phyloP scores from a whole-genome alignment of 179 eudicot genomes.

The Beta corolliflora region DNA sequence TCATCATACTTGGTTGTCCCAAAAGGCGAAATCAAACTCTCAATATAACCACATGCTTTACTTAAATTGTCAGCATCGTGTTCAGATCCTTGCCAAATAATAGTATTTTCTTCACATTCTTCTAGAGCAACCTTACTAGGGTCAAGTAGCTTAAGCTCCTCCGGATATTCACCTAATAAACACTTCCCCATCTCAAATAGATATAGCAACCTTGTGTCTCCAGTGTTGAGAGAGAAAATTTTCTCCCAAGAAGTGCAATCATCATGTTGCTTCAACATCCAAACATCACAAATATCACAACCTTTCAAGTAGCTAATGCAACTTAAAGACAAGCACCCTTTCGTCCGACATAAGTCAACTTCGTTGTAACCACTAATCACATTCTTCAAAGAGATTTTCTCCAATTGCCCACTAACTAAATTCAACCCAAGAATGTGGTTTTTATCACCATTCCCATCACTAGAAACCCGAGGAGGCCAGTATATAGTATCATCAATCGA shows the following conservation, averaged over 20 bases:
- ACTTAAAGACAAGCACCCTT: neutral
- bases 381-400: neutral
- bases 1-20: neutral
- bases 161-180: neutral
- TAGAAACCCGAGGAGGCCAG: neutral
- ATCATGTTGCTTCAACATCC: neutral
- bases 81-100: neutral
- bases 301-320: neutral
- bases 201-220: neutral
- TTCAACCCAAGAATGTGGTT: neutral
- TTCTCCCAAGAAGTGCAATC: constrained; percentile 1
- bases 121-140: neutral
- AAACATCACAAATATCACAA: neutral
- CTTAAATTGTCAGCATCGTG: neutral
- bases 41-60: constrained; percentile 7
- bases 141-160: neutral
- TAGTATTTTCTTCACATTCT: neutral
- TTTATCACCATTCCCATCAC: neutral
- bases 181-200: neutral
- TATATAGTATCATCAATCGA: neutral
- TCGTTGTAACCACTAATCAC: neutral
- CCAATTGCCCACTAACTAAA: neutral
- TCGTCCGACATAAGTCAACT: neutral
- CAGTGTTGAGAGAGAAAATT: neutral
- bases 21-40: constrained; percentile 12